phyloP scores from a whole-genome alignment of 768 basidiomycete genomes.

The Lactarius vividus region DNA sequence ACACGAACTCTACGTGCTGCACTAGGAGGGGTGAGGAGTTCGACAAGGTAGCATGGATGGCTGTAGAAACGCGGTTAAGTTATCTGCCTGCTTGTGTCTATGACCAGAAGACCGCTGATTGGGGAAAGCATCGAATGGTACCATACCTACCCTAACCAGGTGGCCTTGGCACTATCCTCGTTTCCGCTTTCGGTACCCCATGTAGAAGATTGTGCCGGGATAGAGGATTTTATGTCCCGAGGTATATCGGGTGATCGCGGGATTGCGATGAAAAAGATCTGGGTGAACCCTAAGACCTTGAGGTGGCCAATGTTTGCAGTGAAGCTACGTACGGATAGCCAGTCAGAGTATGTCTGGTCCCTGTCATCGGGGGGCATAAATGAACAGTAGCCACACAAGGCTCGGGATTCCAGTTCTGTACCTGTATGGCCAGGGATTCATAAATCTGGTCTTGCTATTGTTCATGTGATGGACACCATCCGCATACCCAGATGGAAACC shows the following conservation, averaged over 20 bases:
- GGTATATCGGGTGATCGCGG: conserved; percentile 12
- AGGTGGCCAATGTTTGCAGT: too few relatives aligned
- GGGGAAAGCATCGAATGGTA: not conserved
- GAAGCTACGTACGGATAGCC: conserved; percentile 16
- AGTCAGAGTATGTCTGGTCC: conserved; percentile 3
- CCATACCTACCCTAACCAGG: conserved; percentile 26
- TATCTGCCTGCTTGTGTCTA: too few relatives aligned
- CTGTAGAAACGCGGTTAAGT: conserved; percentile 13
- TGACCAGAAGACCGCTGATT: not conserved
- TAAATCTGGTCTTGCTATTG: conserved; percentile 22
- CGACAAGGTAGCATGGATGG: conserved; percentile 42
- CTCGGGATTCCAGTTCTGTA: not conserved
- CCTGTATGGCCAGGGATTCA: conserved; percentile 28
- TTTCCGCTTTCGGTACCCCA: conserved; percentile 16
- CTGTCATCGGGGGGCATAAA: not conserved
- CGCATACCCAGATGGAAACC: conserved; percentile 18
- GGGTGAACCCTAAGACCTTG: not conserved
- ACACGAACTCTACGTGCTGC: conserved; percentile 39
- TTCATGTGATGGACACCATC: conserved; percentile 23
- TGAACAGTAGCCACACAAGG: not conserved
- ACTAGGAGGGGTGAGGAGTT: conserved; percentile 36
- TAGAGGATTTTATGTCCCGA: conserved; percentile 21
- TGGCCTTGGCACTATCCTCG: conserved; percentile 21
- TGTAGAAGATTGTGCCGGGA: conserved; percentile 15
- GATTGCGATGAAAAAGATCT: conserved; percentile 1